A percentile compares a stretch with the other conserved stretches of the same genome.
These are phyloP conservation scores for Madurella fahalii DNA, from an alignment of 2,329 filamentous ascomycete species.

Conservation along the genomic window DNA sequence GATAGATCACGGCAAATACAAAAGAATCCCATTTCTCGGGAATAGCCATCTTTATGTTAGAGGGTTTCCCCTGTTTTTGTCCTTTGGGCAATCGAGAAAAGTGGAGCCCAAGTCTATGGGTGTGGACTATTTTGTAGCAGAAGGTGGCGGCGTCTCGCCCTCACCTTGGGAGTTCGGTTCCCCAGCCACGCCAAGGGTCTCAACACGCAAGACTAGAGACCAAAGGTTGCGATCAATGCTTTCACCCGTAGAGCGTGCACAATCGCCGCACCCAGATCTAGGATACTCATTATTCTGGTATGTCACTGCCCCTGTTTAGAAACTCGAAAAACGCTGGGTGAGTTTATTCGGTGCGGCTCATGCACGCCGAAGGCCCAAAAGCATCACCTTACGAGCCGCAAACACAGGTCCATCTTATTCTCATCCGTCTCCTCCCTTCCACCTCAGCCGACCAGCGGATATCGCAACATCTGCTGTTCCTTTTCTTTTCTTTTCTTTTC, in stretches of 20 bases:
- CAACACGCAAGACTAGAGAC: slow-evolving; percentile 3
- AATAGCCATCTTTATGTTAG: background rate
- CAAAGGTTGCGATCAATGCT: background rate
- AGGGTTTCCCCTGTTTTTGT: background rate
- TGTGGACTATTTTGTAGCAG: slow-evolving; percentile 13
- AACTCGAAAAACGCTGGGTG: background rate
- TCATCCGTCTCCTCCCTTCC: background rate
- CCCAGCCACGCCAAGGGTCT: slow-evolving; percentile 10
- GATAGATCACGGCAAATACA: background rate
- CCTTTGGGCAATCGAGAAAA: background rate
- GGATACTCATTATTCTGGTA: background rate
- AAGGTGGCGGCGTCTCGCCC: slow-evolving; percentile 8
- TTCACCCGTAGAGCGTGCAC: background rate
- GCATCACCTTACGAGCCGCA: background rate
- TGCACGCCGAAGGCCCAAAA: background rate
- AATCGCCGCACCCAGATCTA: background rate
- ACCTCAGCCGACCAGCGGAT: too few relatives aligned
- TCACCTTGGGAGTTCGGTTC: background rate
- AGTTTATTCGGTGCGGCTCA: background rate
- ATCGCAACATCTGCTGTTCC: too few relatives aligned
- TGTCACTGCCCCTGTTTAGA: background rate
- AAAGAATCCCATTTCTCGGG: background rate
- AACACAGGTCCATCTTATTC: background rate
- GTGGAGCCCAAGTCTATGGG: background rate
- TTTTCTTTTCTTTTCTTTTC: too few relatives aligned